These are phyloP conservation scores for Fomitiporia mediterranea DNA, from an alignment of 1,284 basidiomycete genomes.

Conservation along the genomic window DNA sequence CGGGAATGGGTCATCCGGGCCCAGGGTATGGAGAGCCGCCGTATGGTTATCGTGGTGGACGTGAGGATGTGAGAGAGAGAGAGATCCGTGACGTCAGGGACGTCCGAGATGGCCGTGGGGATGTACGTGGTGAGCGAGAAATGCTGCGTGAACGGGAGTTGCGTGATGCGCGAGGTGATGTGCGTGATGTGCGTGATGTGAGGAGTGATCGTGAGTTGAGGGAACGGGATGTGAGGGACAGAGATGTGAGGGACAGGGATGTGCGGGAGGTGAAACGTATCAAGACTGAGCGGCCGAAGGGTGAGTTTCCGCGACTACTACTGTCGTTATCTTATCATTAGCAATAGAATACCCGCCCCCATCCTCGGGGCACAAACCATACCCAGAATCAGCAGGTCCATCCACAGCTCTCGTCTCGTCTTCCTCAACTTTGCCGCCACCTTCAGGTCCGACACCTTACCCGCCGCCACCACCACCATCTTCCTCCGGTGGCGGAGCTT, in stretches of 20 bases:
- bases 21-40: slow-evolving; percentile 22
- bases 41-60: slow-evolving; percentile 23
- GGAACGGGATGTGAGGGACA: slow-evolving; percentile 7
- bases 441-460: slow-evolving; percentile 30
- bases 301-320: slow-evolving; percentile 22
- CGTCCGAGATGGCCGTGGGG: slow-evolving; percentile 22
- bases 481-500: slow-evolving; percentile 22
- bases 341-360: slow-evolving; percentile 14
- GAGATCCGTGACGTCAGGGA: slow-evolving; percentile 16
- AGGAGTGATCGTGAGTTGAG: slow-evolving; percentile 9
- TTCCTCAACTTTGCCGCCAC: slow-evolving; percentile 28
- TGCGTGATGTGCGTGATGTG: slow-evolving; percentile 7
- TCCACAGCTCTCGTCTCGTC: slow-evolving; percentile 25
- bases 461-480: slow-evolving; percentile 31
- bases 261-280: slow-evolving; percentile 32
- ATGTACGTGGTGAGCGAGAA: slow-evolving; percentile 25
- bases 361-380: slow-evolving; percentile 10
- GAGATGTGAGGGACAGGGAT: slow-evolving; percentile 24
- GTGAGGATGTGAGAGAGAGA: slow-evolving; percentile 23
- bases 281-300: slow-evolving; percentile 38
- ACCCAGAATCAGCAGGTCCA: slow-evolving; percentile 15
- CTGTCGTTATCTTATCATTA: neutral
- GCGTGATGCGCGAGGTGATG: slow-evolving; percentile 6
- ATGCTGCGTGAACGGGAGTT: slow-evolving; percentile 23
- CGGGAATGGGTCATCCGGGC: slow-evolving; percentile 13